These are phyloP conservation scores for Penicillium cinerascens DNA, from an alignment of 495 filamentous ascomycete genomes.

Conservation along the genomic window DNA sequence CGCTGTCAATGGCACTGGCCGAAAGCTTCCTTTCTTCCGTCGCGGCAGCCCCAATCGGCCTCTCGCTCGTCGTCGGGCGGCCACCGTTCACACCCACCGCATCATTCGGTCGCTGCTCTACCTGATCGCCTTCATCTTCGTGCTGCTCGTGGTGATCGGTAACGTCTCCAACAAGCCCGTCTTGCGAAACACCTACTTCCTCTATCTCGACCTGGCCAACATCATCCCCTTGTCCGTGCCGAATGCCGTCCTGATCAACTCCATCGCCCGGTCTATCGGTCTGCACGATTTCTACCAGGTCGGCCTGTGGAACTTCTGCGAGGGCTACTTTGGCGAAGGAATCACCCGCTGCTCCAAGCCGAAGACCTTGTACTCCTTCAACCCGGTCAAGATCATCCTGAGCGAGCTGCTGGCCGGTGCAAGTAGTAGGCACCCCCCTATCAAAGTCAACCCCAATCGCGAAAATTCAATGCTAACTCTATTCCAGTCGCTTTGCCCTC, in stretches of 20 bases:
- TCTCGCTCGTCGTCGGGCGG: slow-evolving; percentile 21
- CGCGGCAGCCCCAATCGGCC: slow-evolving; percentile 23
- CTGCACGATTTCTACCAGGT: slow-evolving; percentile 94
- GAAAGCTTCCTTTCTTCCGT: slow-evolving; percentile 32
- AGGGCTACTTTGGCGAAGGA: slow-evolving; percentile 69
- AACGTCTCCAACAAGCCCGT: slow-evolving; percentile 59
- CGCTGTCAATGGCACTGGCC: slow-evolving; percentile 7
- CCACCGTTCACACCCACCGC: slow-evolving; percentile 38
- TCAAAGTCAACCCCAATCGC: neutral
- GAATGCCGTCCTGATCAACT: slow-evolving; percentile 76
- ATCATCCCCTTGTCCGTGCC: slow-evolving; percentile 75
- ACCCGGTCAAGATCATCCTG: slow-evolving; percentile 76
- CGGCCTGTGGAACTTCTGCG: slow-evolving; percentile 86
- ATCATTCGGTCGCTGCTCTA: slow-evolving; percentile 65
- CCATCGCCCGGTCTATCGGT: slow-evolving; percentile 81
- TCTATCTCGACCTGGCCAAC: slow-evolving; percentile 76
- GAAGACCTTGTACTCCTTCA: slow-evolving; percentile 76
- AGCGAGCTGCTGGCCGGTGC: slow-evolving; percentile 77
- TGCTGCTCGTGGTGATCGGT: slow-evolving; percentile 74
- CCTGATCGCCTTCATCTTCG: slow-evolving; percentile 68
- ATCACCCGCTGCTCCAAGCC: slow-evolving; percentile 72
- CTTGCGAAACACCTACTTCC: slow-evolving; percentile 70
- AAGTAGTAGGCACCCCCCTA: slow-evolving; percentile 51
- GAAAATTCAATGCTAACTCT: slow-evolving; percentile 13
- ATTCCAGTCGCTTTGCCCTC: slow-evolving; percentile 68